A percentile compares a stretch with the other conserved stretches of the same genome.
phyloP scores from a whole-genome alignment of 495 filamentous ascomycete species.

The Xylaria venustula region DNA sequence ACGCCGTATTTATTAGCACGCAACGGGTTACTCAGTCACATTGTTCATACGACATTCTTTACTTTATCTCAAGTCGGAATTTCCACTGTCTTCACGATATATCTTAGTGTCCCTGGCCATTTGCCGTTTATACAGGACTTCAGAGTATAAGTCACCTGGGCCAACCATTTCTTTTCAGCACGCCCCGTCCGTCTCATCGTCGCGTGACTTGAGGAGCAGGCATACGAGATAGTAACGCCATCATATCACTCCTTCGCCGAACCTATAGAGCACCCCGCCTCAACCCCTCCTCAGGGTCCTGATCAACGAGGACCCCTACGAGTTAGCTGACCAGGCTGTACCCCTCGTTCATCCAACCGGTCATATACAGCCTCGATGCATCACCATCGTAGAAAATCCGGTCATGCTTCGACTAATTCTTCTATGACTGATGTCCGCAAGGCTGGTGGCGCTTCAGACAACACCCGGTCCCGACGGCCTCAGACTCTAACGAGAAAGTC shows the following conservation, averaged over 20 bases:
- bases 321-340: background rate
- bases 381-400: constrained; percentile 49
- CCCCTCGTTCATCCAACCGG: background rate
- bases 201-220: background rate
- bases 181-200: too few species aligned
- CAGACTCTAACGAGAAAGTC: constrained; percentile 37
- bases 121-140: background rate
- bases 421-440: constrained; percentile 51
- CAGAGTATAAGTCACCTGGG: background rate
- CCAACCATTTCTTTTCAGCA: too few species aligned
- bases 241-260: constrained; percentile 2
- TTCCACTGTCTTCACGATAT: background rate
- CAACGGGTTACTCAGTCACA: background rate
- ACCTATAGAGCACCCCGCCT: constrained; percentile 18
- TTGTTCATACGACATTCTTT: background rate
- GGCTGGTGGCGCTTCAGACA: constrained; percentile 32
- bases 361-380: constrained; percentile 36
- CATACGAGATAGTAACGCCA: background rate
- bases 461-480: constrained; percentile 38
- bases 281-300: constrained; percentile 16
- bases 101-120: background rate
- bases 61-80: too few species aligned
- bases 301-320: constrained; percentile 9
- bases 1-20: constrained; percentile 7
- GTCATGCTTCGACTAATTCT: constrained; percentile 46